Evolutionary conservation across 2,329 filamentous ascomycete genomes (phyloP), one percentile per base, ranked within the genome.

Genomic region (Karstenula rhodostoma): DNA sequence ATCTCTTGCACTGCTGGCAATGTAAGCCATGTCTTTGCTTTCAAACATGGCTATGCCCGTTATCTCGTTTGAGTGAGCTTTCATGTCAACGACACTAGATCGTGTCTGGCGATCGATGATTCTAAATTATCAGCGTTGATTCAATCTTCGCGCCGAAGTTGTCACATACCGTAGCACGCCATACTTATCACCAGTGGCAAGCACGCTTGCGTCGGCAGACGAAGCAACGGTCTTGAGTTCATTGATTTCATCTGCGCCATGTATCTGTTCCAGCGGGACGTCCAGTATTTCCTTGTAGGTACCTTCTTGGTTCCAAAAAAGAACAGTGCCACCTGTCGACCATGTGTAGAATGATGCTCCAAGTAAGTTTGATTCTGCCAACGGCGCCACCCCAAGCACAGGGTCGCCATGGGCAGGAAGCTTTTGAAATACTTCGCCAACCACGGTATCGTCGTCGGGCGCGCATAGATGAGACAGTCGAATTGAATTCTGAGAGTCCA

Each of bases 41-140:
- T 92, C 87, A 69, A 88, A 88, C 4, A 96, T 83, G 22, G 89
- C 87, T 67, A 98, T 90, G 68, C 90, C 91, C 42, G 92, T 92
- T 63, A 96, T 91, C 70, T 97, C 93, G 8, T 89, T 89, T 5
- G 90, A 87, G 74, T 99, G 95, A 29, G 94, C 95, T 74, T 96
- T 95, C 44, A 90, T 90, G 65, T 92, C 89, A 59, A 91, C 86
- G 1, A 88, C 72, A 60, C 86, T 88, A 56, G 85, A 77, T 71
- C 87, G 86, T 0, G 87, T 87, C 15, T 83, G 79, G 44, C 85
- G 82, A 60, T 93, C 86, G 23, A 91, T 84, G 47, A 93, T 83
- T 62, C 87, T 88, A 35, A 5, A 42, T 25, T 52, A n/a, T 59
- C n/a, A 57, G 52, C 13, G 25, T 49, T 29, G 12, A 33, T 19